Evolutionary conservation across 2,329 filamentous ascomycete genomes (phyloP).

Genomic region (Pseudogymnoascus sp.): DNA sequence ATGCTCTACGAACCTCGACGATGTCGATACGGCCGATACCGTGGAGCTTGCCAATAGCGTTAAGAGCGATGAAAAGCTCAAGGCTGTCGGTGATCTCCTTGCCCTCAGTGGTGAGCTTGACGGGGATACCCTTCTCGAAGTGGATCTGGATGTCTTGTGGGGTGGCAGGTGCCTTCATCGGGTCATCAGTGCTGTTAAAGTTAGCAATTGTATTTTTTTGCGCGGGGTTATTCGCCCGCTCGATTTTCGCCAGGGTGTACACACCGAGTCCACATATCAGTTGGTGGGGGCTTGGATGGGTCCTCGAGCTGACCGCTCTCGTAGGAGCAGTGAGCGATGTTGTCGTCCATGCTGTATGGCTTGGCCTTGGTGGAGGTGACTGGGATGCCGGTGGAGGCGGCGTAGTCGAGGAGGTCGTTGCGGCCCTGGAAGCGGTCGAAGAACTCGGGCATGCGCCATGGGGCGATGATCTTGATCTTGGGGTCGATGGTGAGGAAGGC

Average conservation of each 20-base stretch:
- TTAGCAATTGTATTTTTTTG: constrained; percentile 14
- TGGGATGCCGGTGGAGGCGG: constrained; percentile 56
- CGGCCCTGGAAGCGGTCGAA: constrained; percentile 63
- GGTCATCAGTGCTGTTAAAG: constrained; percentile 44
- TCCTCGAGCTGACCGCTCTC: constrained; percentile 70
- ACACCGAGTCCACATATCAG: constrained; percentile 65
- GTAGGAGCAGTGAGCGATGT: constrained; percentile 69
- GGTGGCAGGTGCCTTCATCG: constrained; percentile 59
- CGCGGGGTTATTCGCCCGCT: constrained; percentile 2
- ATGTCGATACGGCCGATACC: constrained; percentile 78
- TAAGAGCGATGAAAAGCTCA: constrained; percentile 63
- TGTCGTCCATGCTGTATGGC: constrained; percentile 61
- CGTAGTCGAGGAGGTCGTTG: constrained; percentile 65
- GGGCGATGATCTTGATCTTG: constrained; percentile 63
- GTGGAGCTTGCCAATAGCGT: constrained; percentile 61
- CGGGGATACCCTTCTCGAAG: constrained; percentile 68
- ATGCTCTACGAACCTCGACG: constrained; percentile 65
- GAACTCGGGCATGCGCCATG: constrained; percentile 63
- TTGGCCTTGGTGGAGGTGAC: constrained; percentile 65
- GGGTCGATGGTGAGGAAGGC: constrained; percentile 55
- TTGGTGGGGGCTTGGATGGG: constrained; percentile 54
- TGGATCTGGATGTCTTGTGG: constrained; percentile 62
- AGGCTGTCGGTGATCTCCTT: constrained; percentile 59
- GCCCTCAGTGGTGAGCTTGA: constrained; percentile 48
- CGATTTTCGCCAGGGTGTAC: constrained; percentile 7